Evolutionary conservation across 192 early-diverging fungal genomes (phyloP), one percentile per base, ranked within the genome.

Genomic region (Coemansia sp.): DNA sequence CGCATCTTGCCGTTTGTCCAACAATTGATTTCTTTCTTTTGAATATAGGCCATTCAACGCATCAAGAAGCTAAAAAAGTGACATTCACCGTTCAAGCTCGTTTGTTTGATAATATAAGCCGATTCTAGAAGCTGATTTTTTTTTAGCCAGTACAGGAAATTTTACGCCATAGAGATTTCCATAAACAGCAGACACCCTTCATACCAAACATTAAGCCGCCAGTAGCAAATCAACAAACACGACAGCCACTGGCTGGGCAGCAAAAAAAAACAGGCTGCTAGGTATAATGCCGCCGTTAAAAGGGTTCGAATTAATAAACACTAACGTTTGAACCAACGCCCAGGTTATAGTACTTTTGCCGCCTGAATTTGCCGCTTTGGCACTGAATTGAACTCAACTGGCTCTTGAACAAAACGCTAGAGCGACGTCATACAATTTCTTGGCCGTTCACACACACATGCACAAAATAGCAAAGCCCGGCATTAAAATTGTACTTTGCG

Each of bases 101-200:
- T n/a, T 21, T n/a, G 12, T 30, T 49, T 29, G 14, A n/a, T 10
- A 48, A 33, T 28, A 43, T 49, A 43, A 45, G 27, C 38, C 22
- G 45, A 28, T 52, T 52, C 50, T 45, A 52, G 48, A 60, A 60
- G 35, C 35, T 2, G 35, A 16, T 38, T 38, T 10, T 16, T 16
- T 8, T n/a, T n/a, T n/a, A n/a, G n/a, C 35, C 35, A 8, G 35
- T 38, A 38, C n/a, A 38, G 35, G 8, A 38, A 38, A 8, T 16
- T 38, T 16, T n/a, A 12, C 35, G 35, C 35, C 35, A 38, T 38
- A 38, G 4, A 16, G 3, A 38, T 38, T 38, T 38, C 35, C n/a
- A 38, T n/a, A 38, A 38, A 38, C 35, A 38, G 12, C 3, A 16
- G 35, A 16, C n/a, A 16, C 35, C 35, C 35, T 38, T 38, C 35